These are phyloP conservation scores for Yamadazyma pseudoaaseri DNA, from an alignment of 1,139 yeast species.

Conservation along the genomic window DNA sequence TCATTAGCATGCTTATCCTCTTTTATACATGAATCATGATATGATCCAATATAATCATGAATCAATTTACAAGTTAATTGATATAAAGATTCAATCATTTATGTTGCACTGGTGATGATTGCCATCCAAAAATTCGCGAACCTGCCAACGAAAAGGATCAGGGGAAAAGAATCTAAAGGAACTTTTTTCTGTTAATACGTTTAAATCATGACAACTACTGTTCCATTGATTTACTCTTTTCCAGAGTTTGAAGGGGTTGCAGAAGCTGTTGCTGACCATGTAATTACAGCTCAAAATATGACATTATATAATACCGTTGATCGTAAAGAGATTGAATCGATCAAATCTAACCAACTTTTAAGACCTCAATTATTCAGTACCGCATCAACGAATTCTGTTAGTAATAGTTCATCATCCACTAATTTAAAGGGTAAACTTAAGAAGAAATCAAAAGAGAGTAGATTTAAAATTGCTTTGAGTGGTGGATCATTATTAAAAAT, in stretches of 20 bases:
- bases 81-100: conserved; percentile 21
- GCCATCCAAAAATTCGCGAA: background rate
- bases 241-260: conserved; percentile 90
- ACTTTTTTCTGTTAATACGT: background rate
- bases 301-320: conserved; percentile 57
- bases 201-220: conserved; percentile 78
- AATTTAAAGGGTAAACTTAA: conserved; percentile 33
- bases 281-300: conserved; percentile 75
- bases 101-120: background rate
- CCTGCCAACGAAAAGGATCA: background rate
- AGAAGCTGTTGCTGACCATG: conserved; percentile 90
- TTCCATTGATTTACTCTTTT: conserved; percentile 87
- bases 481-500: conserved; percentile 93
- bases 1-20: conserved; percentile 9
- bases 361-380: conserved; percentile 21
- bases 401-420: conserved; percentile 8
- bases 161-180: background rate
- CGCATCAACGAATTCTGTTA: conserved; percentile 13
- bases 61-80: conserved; percentile 26
- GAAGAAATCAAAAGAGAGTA: conserved; percentile 48
- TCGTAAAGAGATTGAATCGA: conserved; percentile 27
- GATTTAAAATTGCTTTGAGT: conserved; percentile 87
- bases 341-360: conserved; percentile 15
- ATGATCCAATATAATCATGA: conserved; percentile 24
- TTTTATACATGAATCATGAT: conserved; percentile 13